Evolutionary conservation across 2,329 filamentous ascomycete genomes (phyloP).

Genomic region (Cordyceps pruinosa): DNA sequence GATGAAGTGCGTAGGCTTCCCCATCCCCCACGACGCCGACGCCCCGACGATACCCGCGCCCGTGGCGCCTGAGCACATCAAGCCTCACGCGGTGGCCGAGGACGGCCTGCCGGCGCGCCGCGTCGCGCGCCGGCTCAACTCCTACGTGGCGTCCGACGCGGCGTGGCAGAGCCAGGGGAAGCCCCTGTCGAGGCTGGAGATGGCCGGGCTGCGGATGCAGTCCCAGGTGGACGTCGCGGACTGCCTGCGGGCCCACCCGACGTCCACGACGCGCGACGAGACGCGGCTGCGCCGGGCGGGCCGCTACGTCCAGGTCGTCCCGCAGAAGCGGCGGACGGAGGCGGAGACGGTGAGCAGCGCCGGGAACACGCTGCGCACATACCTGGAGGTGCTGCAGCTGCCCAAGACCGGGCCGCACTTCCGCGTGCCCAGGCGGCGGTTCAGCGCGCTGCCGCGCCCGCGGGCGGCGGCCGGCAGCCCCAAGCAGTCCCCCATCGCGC

Average conservation of each 20-base stretch:
- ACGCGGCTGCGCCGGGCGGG: slow-evolving; percentile 1
- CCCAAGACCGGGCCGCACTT: slow-evolving; percentile 14
- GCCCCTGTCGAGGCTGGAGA: slow-evolving; percentile 14
- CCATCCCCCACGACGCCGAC: slow-evolving; percentile 7
- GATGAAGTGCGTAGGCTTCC: slow-evolving; percentile 27
- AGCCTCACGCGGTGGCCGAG: neutral
- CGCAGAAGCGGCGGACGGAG: slow-evolving; percentile 24
- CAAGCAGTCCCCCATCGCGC: neutral
- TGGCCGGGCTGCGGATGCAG: slow-evolving; percentile 16
- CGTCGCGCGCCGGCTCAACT: slow-evolving; percentile 8
- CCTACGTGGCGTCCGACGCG: slow-evolving; percentile 5
- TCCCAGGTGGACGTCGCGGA: slow-evolving; percentile 25
- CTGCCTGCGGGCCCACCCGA: slow-evolving; percentile 7
- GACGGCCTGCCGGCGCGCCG: slow-evolving; percentile 11
- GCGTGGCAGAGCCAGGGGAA: slow-evolving; percentile 8
- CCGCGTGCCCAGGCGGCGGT: neutral
- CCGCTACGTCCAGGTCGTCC: slow-evolving; percentile 17
- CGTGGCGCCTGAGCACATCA: neutral
- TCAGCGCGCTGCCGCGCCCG: neutral
- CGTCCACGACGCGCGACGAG: neutral
- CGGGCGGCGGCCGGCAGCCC: neutral
- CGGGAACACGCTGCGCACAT: slow-evolving; percentile 23
- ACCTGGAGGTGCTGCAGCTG: slow-evolving; percentile 21
- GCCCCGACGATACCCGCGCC: neutral
- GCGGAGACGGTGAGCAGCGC: slow-evolving; percentile 16